Percentiles rank a stretch among this genome's conserved stretches.
phyloP scores from a whole-genome alignment of 768 basidiomycete genomes.

The Pleurotus sapidus region DNA sequence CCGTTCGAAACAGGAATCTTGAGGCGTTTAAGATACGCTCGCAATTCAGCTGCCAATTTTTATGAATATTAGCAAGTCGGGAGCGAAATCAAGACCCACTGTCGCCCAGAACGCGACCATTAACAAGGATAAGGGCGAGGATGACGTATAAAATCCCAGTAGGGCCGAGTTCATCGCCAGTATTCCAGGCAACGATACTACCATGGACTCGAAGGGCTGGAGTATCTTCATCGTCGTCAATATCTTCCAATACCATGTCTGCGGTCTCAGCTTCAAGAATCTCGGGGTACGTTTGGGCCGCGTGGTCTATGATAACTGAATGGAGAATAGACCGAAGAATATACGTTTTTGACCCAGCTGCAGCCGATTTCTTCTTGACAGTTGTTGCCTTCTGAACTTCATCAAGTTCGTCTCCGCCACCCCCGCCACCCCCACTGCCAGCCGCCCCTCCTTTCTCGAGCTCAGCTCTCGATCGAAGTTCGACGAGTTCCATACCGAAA shows the following conservation, averaged over 20 bases:
- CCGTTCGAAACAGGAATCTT: slow-evolving; percentile 48
- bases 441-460: slow-evolving; percentile 36
- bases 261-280: slow-evolving; percentile 46
- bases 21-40: slow-evolving; percentile 65
- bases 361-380: slow-evolving; percentile 62
- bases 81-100: slow-evolving; percentile 42
- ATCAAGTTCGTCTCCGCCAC: slow-evolving; percentile 42
- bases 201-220: slow-evolving; percentile 50
- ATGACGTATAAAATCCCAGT: slow-evolving; percentile 80
- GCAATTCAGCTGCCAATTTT: slow-evolving; percentile 60
- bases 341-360: slow-evolving; percentile 72
- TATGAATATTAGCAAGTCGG: neutral
- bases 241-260: slow-evolving; percentile 49
- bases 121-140: slow-evolving; percentile 80
- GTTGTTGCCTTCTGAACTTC: slow-evolving; percentile 48
- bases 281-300: slow-evolving; percentile 53
- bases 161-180: slow-evolving; percentile 60
- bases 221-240: slow-evolving; percentile 40
- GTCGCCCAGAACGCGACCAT: slow-evolving; percentile 71
- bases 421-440: slow-evolving; percentile 19
- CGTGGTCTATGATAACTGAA: slow-evolving; percentile 55
- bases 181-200: slow-evolving; percentile 72
- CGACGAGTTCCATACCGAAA: slow-evolving; percentile 85
- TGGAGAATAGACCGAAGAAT: slow-evolving; percentile 79
- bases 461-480: slow-evolving; percentile 63